These are phyloP conservation scores for Stachybotrys elegans DNA, from an alignment of 2,329 filamentous ascomycete species.

Conservation along the genomic window DNA sequence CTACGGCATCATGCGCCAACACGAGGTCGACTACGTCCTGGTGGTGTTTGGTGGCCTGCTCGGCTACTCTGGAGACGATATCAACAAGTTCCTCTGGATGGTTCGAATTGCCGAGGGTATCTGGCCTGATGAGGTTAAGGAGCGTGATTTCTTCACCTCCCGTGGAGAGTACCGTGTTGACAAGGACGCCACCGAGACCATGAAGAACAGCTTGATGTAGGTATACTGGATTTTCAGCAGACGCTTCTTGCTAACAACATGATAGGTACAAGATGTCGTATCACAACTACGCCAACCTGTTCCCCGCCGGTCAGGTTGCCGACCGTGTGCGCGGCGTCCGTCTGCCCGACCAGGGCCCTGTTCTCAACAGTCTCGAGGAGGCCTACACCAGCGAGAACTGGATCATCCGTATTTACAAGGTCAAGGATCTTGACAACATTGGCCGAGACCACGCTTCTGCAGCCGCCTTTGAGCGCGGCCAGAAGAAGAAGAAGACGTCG, in stretches of 20 bases:
- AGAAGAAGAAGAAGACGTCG: conserved; percentile 74
- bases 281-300: conserved; percentile 92
- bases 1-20: conserved; percentile 96
- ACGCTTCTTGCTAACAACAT: conserved; percentile 10
- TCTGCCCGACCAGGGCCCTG: conserved; percentile 78
- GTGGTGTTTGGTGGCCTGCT: conserved; percentile 94
- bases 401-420: conserved; percentile 99
- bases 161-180: conserved; percentile 95
- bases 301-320: conserved; percentile 82
- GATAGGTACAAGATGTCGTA: conserved; percentile 99
- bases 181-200: conserved; percentile 85
- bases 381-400: conserved; percentile 99
- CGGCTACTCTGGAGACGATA: conserved; percentile 96
- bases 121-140: conserved; percentile 98
- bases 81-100: conserved; percentile 99
- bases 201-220: conserved; percentile 99
- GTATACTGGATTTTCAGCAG: conserved; percentile 24
- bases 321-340: conserved; percentile 82
- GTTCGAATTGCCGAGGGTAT: conserved; percentile 98
- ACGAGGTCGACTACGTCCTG: conserved; percentile 98
- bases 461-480: conserved; percentile 68
- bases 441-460: conserved; percentile 75
- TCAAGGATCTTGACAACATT: conserved; percentile 97
- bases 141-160: conserved; percentile 90
- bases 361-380: conserved; percentile 86